These are phyloP conservation scores for Yamagishiella unicocca DNA, from an alignment of 139 green algal genomes.

Conservation along the genomic window DNA sequence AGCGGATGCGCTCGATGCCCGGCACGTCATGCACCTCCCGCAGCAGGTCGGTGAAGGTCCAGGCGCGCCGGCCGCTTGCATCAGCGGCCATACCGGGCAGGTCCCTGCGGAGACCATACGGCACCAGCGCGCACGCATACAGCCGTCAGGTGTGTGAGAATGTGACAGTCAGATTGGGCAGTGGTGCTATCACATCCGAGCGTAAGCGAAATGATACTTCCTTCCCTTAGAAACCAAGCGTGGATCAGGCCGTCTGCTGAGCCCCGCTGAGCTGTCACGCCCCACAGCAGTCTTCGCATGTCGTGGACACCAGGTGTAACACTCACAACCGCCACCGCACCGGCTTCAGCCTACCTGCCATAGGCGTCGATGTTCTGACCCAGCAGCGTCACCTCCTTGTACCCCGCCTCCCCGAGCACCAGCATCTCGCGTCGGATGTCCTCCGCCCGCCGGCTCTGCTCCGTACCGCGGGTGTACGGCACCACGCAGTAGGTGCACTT, in stretches of 20 bases:
- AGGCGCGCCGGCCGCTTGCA: constrained; percentile 82
- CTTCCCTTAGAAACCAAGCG: no score
- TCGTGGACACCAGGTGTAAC: no score
- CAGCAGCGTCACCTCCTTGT: constrained; percentile 98
- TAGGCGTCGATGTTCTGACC: constrained; percentile 98
- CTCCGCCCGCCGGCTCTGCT: constrained; percentile 91
- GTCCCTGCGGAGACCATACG: constrained; percentile 60
- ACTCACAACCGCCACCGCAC: no score
- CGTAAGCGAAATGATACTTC: no score
- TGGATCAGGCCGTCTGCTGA: no score
- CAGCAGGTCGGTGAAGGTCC: constrained; percentile 97
- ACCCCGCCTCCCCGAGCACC: constrained; percentile 87
- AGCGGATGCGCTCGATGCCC: constrained; percentile 95
- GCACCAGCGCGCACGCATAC: no score
- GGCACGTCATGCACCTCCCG: constrained; percentile 88
- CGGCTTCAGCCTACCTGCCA: constrained; percentile 60
- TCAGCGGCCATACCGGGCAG: constrained; percentile 88
- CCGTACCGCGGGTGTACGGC: constrained; percentile 90
- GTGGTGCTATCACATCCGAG: no score
- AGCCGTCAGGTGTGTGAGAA: no score
- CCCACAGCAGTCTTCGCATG: no score
- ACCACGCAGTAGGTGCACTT: constrained; percentile 99
- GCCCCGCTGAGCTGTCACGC: no score
- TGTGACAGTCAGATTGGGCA: no score
- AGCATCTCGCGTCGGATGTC: constrained; percentile 91